Conservation (phyloP, 495 filamentous ascomycete species). For the Daldinia childiae region DNA sequence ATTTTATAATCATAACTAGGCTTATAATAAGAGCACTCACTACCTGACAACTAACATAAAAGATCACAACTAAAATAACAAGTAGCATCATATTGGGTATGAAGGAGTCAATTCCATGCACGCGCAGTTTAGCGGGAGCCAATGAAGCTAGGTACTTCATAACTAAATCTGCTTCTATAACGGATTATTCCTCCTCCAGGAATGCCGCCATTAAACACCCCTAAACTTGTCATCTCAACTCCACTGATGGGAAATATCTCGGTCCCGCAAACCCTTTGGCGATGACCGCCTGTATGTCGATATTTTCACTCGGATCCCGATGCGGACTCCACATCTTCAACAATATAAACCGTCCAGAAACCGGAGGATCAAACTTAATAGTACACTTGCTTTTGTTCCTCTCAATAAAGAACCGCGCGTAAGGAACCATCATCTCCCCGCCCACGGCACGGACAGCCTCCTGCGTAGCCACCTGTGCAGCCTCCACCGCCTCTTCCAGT, state of each 20-base stretch:
- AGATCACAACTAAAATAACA: background rate
- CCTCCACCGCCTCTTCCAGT: conserved; percentile 60
- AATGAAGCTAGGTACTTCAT: background rate
- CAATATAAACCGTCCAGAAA: conserved; percentile 82
- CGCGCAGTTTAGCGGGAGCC: background rate
- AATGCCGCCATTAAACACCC: background rate
- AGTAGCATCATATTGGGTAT: background rate
- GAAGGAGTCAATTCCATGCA: background rate
- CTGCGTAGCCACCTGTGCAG: conserved; percentile 62
- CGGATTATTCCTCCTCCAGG: conserved; percentile 6
- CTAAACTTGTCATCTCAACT: conserved; percentile 51
- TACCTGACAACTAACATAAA: background rate
- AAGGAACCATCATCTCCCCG: conserved; percentile 69
- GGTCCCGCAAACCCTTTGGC: conserved; percentile 84
- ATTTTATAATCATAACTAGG: background rate
- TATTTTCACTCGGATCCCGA: conserved; percentile 66
- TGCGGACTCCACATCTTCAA: conserved; percentile 87
- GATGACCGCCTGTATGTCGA: conserved; percentile 85
- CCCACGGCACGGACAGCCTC: conserved; percentile 65
- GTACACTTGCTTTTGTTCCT: conserved; percentile 83
- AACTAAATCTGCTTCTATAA: conserved; percentile 7
- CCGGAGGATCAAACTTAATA: conserved; percentile 87
- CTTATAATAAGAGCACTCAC: background rate
- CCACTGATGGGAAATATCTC: conserved; percentile 73
- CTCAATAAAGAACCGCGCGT: conserved; percentile 82